Conservation (phyloP, 2,329 filamentous ascomycete genomes). For the Cladosporium sphaerospermum region DNA sequence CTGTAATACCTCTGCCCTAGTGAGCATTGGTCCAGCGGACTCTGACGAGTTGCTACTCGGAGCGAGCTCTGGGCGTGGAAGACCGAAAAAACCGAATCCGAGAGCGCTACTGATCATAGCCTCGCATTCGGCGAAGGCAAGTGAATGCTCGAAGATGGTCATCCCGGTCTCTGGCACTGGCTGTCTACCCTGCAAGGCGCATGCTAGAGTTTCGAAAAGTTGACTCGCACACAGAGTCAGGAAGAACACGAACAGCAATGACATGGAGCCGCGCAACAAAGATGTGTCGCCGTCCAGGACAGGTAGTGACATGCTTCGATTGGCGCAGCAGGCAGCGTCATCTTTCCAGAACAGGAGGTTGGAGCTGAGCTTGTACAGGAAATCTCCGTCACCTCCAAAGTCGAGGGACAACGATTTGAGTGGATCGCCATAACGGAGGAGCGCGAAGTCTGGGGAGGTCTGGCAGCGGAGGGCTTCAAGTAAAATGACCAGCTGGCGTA, state of each 20-base stretch:
- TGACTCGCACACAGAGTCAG: slow-evolving; percentile 65
- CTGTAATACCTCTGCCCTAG: slow-evolving; percentile 53
- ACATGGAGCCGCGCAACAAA: slow-evolving; percentile 66
- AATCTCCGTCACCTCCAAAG: slow-evolving; percentile 54
- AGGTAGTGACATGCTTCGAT: slow-evolving; percentile 63
- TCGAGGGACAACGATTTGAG: slow-evolving; percentile 39
- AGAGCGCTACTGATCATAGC: slow-evolving; percentile 76
- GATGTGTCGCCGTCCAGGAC: slow-evolving; percentile 43
- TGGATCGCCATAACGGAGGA: slow-evolving; percentile 41
- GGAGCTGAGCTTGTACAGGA: slow-evolving; percentile 68
- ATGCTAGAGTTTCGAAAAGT: slow-evolving; percentile 82
- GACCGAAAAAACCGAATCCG: slow-evolving; percentile 62
- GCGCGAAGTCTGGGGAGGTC: slow-evolving; percentile 50
- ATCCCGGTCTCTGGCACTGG: slow-evolving; percentile 84
- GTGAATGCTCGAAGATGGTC: slow-evolving; percentile 91
- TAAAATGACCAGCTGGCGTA: slow-evolving; percentile 61
- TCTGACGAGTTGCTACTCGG: slow-evolving; percentile 23
- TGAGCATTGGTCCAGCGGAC: slow-evolving; percentile 21
- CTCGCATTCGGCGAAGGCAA: slow-evolving; percentile 94
- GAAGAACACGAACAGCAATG: slow-evolving; percentile 69
- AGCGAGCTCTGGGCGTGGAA: slow-evolving; percentile 39
- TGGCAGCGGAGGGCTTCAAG: slow-evolving; percentile 89
- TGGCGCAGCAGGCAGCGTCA: slow-evolving; percentile 68
- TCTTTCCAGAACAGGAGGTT: slow-evolving; percentile 65
- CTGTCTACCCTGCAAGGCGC: slow-evolving; percentile 76